Evolutionary conservation across 768 basidiomycete genomes (phyloP).

Genomic region (Pleurotus eryngii): DNA sequence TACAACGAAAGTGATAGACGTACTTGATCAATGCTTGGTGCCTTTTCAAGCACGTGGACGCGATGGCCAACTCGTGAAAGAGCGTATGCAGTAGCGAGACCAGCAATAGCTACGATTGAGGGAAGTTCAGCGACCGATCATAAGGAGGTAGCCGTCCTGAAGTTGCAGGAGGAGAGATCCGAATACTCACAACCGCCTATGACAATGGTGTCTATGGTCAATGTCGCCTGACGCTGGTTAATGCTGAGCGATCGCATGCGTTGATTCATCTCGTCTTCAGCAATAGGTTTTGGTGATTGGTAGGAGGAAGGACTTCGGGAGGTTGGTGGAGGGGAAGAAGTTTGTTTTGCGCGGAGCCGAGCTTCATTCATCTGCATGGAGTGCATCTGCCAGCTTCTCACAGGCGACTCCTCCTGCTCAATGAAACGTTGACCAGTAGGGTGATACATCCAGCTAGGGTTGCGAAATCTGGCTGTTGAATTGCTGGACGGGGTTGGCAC

Average conservation of each 20-base stretch:
- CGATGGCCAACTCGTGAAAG: conserved; percentile 48
- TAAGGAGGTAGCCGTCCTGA: not conserved
- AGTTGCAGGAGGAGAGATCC: not conserved
- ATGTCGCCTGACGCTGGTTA: conserved; percentile 19
- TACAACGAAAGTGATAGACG: conserved; percentile 1
- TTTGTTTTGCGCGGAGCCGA: not conserved
- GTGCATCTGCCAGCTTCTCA: conserved; percentile 5
- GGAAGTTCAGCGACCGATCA: not conserved
- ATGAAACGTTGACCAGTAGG: conserved; percentile 7
- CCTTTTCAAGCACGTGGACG: conserved; percentile 46
- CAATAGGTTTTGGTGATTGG: not conserved
- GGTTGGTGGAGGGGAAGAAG: not conserved
- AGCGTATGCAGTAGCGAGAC: conserved; percentile 46
- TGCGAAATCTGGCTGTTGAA: conserved; percentile 2
- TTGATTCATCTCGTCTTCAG: not conserved
- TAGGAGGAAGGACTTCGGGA: not conserved
- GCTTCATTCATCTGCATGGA: conserved; percentile 6
- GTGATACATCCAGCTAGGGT: conserved; percentile 8
- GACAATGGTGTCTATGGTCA: conserved; percentile 39
- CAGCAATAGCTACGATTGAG: conserved; percentile 35
- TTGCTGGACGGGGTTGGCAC: conserved; percentile 1
- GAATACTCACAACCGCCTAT: conserved; percentile 41
- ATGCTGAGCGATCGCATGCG: conserved; percentile 10
- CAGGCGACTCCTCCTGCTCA: not conserved
- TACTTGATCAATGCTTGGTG: conserved; percentile 29